Conservation (phyloP, 2,329 filamentous ascomycete genomes). For the Colletotrichum coccodes region DNA sequence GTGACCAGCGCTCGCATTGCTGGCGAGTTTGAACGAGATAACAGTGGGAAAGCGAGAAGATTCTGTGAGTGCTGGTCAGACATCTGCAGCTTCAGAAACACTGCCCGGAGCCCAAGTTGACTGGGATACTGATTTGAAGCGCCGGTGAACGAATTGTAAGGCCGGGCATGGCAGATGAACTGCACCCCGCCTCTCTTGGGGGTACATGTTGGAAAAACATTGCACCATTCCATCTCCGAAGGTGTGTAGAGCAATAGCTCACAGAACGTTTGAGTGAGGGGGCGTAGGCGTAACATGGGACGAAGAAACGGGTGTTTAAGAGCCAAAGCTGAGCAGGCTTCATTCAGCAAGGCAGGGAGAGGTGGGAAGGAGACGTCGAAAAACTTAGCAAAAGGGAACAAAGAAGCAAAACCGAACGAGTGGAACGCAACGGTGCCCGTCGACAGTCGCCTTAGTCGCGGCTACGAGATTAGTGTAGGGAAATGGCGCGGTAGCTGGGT, state of each 20-base stretch:
- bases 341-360: not conserved
- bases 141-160: not conserved
- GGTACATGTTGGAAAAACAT: not conserved
- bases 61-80: not conserved
- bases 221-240: not conserved
- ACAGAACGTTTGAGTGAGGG: not conserved
- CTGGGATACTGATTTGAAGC: not conserved
- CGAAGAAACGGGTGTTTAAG: not conserved
- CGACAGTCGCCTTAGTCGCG: not conserved
- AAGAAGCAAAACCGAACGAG: constrained; percentile 11
- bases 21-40: not conserved
- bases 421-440: constrained; percentile 19
- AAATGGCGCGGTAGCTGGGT: not conserved
- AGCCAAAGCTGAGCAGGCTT: not conserved
- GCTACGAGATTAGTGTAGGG: not conserved
- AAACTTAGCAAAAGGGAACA: not conserved
- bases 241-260: not conserved
- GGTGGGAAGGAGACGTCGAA: not conserved
- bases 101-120: not conserved
- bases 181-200: not conserved
- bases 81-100: constrained; percentile 13
- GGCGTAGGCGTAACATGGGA: not conserved
- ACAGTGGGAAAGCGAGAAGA: not conserved
- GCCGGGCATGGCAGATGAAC: not conserved
- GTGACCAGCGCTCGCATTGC: not conserved